Percentiles rank a stretch among this genome's conserved stretches.
Evolutionary conservation across 148 eudicot species (phyloP).

Genomic region (Cornus controversa): DNA sequence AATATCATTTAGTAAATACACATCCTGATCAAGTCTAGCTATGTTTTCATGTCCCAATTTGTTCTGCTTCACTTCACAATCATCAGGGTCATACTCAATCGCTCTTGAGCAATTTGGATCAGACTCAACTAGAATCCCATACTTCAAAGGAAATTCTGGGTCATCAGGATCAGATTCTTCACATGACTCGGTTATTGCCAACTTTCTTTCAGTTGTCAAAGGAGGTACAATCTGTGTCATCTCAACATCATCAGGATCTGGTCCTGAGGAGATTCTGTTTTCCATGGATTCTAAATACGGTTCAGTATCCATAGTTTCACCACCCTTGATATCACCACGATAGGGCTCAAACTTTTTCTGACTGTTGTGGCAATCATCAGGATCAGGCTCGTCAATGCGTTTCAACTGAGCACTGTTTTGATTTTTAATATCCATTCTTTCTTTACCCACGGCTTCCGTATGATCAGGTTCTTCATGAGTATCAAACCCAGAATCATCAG

Average conservation of each 20-base stretch:
- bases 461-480: slow-evolving; percentile 18
- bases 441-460: slow-evolving; percentile 13
- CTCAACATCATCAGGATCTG: slow-evolving; percentile 33
- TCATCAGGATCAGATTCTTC: slow-evolving; percentile 44
- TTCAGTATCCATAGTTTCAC: slow-evolving; percentile 29
- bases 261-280: slow-evolving; percentile 20
- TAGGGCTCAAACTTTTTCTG: slow-evolving; percentile 36
- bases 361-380: slow-evolving; percentile 20
- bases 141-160: too few relatives aligned
- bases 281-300: slow-evolving; percentile 14
- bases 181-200: background rate
- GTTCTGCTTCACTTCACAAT: too few relatives aligned
- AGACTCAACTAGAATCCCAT: too few relatives aligned
- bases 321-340: slow-evolving; percentile 34
- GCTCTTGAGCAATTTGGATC: too few relatives aligned
- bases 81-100: too few relatives aligned
- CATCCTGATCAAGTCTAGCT: too few relatives aligned
- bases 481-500: slow-evolving; percentile 24
- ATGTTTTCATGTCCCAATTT: too few relatives aligned
- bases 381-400: slow-evolving; percentile 24
- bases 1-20: too few relatives aligned
- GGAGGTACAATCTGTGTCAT: slow-evolving; percentile 11
- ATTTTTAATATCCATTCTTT: slow-evolving; percentile 3
- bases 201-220: slow-evolving; percentile 5
- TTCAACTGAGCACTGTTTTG: slow-evolving; percentile 1